These are phyloP conservation scores for Talaromyces nanjingensis DNA, from an alignment of 495 filamentous ascomycete genomes.

Conservation along the genomic window DNA sequence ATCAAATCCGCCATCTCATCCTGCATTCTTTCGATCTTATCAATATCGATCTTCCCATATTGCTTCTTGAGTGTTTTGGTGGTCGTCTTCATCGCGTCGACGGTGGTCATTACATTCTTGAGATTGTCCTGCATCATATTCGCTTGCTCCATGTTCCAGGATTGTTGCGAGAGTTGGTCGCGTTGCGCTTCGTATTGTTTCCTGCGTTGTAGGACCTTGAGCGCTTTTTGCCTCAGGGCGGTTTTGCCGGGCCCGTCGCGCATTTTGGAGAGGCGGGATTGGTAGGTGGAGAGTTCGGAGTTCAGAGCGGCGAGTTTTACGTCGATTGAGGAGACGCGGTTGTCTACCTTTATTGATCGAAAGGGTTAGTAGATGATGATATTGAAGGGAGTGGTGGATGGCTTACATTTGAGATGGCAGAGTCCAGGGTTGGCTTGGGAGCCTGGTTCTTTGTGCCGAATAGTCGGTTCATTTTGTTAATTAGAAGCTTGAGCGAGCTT, in stretches of 20 bases:
- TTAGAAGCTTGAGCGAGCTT: background rate
- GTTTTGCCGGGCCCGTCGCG: conserved; percentile 92
- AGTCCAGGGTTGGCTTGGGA: conserved; percentile 84
- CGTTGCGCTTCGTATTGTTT: conserved; percentile 93
- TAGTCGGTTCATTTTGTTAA: conserved; percentile 77
- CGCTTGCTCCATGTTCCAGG: conserved; percentile 99
- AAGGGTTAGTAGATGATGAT: background rate
- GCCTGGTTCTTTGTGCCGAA: conserved; percentile 84
- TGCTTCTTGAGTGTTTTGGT: conserved; percentile 91
- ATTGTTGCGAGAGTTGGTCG: conserved; percentile 89
- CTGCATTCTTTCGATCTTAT: conserved; percentile 96
- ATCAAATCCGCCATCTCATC: conserved; percentile 98
- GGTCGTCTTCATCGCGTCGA: conserved; percentile 93
- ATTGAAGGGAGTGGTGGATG: background rate
- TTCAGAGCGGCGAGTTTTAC: conserved; percentile 91
- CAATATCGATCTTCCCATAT: conserved; percentile 94
- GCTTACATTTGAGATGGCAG: conserved; percentile 74
- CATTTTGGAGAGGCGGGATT: conserved; percentile 84
- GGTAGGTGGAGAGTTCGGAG: conserved; percentile 83
- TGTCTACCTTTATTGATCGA: conserved; percentile 56
- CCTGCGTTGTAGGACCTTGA: conserved; percentile 92
- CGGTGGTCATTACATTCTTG: conserved; percentile 97
- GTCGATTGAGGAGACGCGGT: conserved; percentile 81
- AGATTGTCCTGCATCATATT: conserved; percentile 99
- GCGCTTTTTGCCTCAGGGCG: conserved; percentile 87